Evolutionary conservation across 768 basidiomycete genomes (phyloP), one percentile per base, ranked within the genome.

Genomic region (Lyophyllum semitale): DNA sequence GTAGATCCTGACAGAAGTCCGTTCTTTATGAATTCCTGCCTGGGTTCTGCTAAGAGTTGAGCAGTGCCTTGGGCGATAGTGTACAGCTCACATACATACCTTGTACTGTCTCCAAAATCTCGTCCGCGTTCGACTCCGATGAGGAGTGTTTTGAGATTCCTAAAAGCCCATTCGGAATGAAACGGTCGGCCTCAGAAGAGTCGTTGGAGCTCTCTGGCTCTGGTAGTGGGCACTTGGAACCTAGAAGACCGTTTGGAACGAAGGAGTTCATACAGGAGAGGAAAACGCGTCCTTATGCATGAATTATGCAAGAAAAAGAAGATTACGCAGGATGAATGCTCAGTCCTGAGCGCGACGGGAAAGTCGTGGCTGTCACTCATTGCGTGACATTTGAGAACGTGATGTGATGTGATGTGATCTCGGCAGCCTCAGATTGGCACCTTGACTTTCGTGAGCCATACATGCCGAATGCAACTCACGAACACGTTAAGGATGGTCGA

Each of bases 151-250:
- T 22, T 32, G 38, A 35, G 51, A 15, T 23, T 18, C 53, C 58
- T 2, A 64, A 51, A 9, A 68, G 60, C 15, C 62, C 63, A 51
- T 66, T 66, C 4, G 63, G 29, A 42, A 55, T 15, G 41, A 59
- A 55, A 12, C 9, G 32, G 4, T 25, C 13, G 25, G 42, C 9
- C 25, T 43, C 26, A 50, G 49, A 20, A 40, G 40, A 25, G 18
- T 32, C 23, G 15, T 30, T 18, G 13, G 30, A 32, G 23, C 18
- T n/a, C 13, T 20, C 54, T 20, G 38, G 32, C 41, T 45, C 7
- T 35, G 32, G 26, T 22, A 50, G 15, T 38, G 37, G 23, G 23
- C 45, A 23, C 42, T 40, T 26, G 29, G 51, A 17, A 29, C 52
- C 49, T 15, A 60, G 49, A 7, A 60, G 59, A n/a, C 59, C 59